Evolutionary conservation across 345 rosid species (phyloP).

Genomic region (Gossypium thurberi): DNA sequence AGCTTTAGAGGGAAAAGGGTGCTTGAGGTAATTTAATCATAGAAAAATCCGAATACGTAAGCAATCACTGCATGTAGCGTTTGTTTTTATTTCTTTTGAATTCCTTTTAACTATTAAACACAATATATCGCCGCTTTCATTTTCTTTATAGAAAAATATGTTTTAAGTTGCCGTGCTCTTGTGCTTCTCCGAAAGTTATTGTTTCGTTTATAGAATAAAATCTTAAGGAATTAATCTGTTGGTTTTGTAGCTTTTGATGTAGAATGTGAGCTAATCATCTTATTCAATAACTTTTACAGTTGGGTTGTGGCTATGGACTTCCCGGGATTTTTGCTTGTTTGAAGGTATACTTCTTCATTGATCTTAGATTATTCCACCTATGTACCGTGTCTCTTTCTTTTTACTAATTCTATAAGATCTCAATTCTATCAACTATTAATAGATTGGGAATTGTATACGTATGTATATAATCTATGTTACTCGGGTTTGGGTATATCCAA

Average conservation of each 20-base stretch:
- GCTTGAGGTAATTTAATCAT: constrained; percentile 62
- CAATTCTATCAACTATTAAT: background rate
- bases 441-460: background rate
- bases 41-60: background rate
- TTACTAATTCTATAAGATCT: background rate
- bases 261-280: background rate
- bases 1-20: constrained; percentile 97
- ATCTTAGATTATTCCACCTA: background rate
- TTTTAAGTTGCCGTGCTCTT: background rate
- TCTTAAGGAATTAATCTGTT: background rate
- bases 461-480: background rate
- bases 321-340: constrained; percentile 94
- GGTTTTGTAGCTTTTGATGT: background rate
- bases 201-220: too few relatives aligned
- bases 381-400: background rate
- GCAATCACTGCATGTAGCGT: background rate
- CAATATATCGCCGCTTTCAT: background rate
- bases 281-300: constrained; percentile 40
- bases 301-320: constrained; percentile 80
- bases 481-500: background rate
- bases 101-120: background rate
- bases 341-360: constrained; percentile 43
- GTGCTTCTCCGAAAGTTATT: background rate
- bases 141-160: background rate
- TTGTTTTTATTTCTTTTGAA: background rate